Percentiles rank a stretch among this genome's conserved stretches.
Evolutionary conservation across 2,329 filamentous ascomycete species (phyloP).

Genomic region (Colletotrichum destructivum): DNA sequence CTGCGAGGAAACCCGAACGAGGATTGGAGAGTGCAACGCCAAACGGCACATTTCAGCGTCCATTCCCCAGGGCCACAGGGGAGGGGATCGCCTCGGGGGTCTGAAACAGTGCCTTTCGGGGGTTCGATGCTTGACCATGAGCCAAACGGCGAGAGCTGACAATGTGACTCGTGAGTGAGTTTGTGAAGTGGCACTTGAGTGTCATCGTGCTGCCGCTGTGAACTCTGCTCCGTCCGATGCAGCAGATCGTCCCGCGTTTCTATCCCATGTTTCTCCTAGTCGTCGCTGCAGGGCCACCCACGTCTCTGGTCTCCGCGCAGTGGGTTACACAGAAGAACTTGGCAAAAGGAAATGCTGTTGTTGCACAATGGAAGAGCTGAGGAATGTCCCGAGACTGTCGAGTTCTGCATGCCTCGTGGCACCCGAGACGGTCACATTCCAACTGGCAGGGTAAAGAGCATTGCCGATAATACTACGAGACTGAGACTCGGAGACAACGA

Average conservation of each 20-base stretch:
- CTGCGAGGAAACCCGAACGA: background rate
- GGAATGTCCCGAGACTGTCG: background rate
- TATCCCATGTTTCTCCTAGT: slow-evolving; percentile 13
- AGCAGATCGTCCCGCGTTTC: slow-evolving; percentile 41
- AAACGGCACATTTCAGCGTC: slow-evolving; percentile 3
- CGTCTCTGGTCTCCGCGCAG: background rate
- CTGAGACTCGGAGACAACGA: background rate
- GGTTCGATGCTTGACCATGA: slow-evolving; percentile 32
- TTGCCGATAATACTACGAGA: background rate
- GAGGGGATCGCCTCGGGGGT: slow-evolving; percentile 40
- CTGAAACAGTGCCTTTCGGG: slow-evolving; percentile 37
- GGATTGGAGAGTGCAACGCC: slow-evolving; percentile 16
- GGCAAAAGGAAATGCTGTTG: background rate
- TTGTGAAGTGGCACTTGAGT: background rate
- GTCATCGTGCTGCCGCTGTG: background rate
- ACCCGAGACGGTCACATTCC: slow-evolving; percentile 10
- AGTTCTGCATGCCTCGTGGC: background rate
- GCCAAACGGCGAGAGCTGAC: slow-evolving; percentile 21
- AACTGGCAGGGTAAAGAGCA: background rate
- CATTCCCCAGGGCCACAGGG: background rate
- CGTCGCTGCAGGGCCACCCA: slow-evolving; percentile 8
- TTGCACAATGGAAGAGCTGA: background rate
- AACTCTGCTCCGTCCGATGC: slow-evolving; percentile 26
- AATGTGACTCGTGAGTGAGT: background rate
- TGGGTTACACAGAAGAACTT: background rate